Evolutionary conservation across 1,139 yeast genomes (phyloP).

Genomic region (Yamadazyma oceani): DNA sequence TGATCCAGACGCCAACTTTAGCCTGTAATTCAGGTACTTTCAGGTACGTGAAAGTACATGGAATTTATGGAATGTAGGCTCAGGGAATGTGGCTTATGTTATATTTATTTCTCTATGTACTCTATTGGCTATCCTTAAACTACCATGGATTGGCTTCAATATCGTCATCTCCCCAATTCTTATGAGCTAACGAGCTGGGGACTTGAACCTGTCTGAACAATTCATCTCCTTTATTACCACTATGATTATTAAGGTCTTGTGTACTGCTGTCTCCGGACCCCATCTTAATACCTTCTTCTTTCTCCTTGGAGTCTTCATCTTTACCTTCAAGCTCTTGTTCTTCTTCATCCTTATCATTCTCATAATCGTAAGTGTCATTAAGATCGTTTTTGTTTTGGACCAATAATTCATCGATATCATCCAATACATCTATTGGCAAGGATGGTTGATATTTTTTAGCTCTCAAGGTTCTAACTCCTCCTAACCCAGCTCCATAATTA

Average conservation of each 20-base stretch:
- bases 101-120: neutral
- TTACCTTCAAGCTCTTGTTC: too few relatives aligned
- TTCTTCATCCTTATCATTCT: slow-evolving; percentile 16
- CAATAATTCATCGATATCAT: slow-evolving; percentile 60
- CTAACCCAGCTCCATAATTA: slow-evolving; percentile 62
- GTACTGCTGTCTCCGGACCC: slow-evolving; percentile 1
- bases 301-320: too few relatives aligned
- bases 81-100: too few relatives aligned
- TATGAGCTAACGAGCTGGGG: slow-evolving; percentile 54
- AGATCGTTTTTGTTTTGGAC: slow-evolving; percentile 30
- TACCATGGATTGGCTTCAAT: slow-evolving; percentile 55
- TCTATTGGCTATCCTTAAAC: neutral
- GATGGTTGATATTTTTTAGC: slow-evolving; percentile 60
- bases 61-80: too few relatives aligned
- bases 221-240: slow-evolving; percentile 40
- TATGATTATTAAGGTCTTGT: slow-evolving; percentile 16
- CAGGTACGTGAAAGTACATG: too few relatives aligned
- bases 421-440: slow-evolving; percentile 58
- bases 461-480: slow-evolving; percentile 47
- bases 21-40: too few relatives aligned
- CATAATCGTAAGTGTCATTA: slow-evolving; percentile 40
- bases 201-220: slow-evolving; percentile 50
- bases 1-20: too few relatives aligned
- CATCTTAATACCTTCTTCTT: too few relatives aligned
- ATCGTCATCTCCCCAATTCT: slow-evolving; percentile 45